phyloP scores from a whole-genome alignment of 768 basidiomycete genomes.

The Obba rivulosa region DNA sequence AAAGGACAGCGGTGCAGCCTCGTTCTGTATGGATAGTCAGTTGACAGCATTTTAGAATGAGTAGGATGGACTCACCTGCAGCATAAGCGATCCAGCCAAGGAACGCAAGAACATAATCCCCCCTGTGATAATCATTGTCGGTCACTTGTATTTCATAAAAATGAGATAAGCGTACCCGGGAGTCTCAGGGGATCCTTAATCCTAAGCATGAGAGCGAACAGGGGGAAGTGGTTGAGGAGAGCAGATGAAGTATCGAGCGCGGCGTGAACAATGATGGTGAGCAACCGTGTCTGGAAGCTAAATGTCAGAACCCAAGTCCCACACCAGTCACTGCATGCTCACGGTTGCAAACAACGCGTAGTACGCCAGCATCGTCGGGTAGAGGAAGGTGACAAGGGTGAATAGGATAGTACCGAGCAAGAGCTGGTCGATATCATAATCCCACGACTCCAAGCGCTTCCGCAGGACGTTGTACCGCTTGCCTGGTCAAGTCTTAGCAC shows the following conservation, averaged over 20 bases:
- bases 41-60: background rate
- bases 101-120: background rate
- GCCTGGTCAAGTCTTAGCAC: conserved; percentile 39
- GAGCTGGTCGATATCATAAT: conserved; percentile 90
- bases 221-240: conserved; percentile 88
- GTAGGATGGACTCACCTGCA: conserved; percentile 6
- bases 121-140: background rate
- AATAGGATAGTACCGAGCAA: conserved; percentile 91
- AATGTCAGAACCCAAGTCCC: background rate
- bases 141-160: background rate
- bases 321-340: conserved; percentile 25
- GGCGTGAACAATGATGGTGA: conserved; percentile 54
- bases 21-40: conserved; percentile 4
- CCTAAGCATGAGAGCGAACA: conserved; percentile 82
- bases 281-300: conserved; percentile 43
- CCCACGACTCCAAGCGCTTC: conserved; percentile 83
- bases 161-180: conserved; percentile 49
- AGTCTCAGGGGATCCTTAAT: conserved; percentile 79
- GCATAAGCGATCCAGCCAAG: conserved; percentile 4
- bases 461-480: conserved; percentile 86
- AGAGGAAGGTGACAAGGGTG: conserved; percentile 73
- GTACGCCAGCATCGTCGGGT: conserved; percentile 84
- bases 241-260: conserved; percentile 59
- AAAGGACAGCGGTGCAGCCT: conserved; percentile 13
- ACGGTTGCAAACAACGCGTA: conserved; percentile 77